Evolutionary conservation across 163 green algal species (phyloP), one percentile per base, ranked within the genome.

Genomic region (Chlorella variabilis): DNA sequence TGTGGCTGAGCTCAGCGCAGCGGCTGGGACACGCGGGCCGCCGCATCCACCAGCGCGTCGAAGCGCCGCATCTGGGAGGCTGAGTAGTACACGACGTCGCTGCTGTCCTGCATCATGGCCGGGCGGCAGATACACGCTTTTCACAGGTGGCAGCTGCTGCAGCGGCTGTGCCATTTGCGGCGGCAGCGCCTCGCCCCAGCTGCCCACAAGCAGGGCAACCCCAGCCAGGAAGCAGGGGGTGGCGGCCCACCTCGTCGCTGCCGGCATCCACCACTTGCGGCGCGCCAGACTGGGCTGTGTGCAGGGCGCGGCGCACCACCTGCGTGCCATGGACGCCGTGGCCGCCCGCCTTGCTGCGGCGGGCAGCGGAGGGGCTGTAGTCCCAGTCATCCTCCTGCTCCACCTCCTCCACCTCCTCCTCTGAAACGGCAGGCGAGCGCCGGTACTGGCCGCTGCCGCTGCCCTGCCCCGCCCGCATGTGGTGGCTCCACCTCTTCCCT

Each of bases 31-130:
- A 75, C 17, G 27, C n/a, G 68, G 8, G 23, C 27, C 13, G 68
- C 68, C n/a, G 49, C 68, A 13, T 75, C 68, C 68, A 75, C 68
- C n/a, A 75, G 68, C n/a, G n/a, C n/a, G 0, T 75, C 68, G 17
- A 75, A 75, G n/a, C 42, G 41, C 21, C 7, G 41, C 42, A 27
- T 38, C 42, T 59, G 27, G 3, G 49, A 39, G 20, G 68, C 41
- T 31, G 42, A 61, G 68, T 62, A 61, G 1, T n/a, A n/a, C n/a
- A 1, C 29, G 5, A 48, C 13, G 31, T 41, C 15, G 63, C 31
- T 71, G 34, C 34, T 33, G 25, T 61, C 42, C 68, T 75, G 63
- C 63, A 51, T 23, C 45, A 54, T 11, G 45, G 45, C 45, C 45
- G 11, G 45, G 45, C 45, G 11, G 11, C 11, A 15, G 11, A 54